Percentiles rank a stretch among this genome's conserved stretches.
Evolutionary conservation across 1,284 basidiomycete species (phyloP).

Genomic region (Sphaerobolus stellatus): DNA sequence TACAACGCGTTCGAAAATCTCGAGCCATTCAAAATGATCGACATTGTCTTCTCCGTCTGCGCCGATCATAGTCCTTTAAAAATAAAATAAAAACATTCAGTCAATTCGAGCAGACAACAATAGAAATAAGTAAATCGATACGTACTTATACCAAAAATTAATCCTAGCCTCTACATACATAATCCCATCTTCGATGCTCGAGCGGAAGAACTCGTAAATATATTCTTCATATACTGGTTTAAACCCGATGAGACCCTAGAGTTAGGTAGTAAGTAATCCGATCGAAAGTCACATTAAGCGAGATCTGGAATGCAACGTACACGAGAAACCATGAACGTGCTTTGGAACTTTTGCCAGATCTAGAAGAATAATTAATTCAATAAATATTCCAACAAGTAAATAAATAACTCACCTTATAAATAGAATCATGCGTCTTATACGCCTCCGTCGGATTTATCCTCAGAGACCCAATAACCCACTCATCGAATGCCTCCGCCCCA

Average conservation of each 20-base stretch:
- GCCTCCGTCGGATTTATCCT: constrained; percentile 68
- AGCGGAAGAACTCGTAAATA: constrained; percentile 58
- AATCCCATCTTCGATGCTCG: constrained; percentile 70
- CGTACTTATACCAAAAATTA: constrained; percentile 57
- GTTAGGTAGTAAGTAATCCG: neutral
- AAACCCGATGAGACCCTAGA: neutral
- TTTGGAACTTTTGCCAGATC: constrained; percentile 79
- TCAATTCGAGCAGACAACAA: neutral
- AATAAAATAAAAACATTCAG: too few species aligned
- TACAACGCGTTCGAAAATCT: constrained; percentile 54
- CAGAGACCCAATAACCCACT: constrained; percentile 56
- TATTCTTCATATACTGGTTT: constrained; percentile 50
- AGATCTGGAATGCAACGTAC: too few species aligned
- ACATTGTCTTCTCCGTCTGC: constrained; percentile 53
- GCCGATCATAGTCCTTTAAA: constrained; percentile 46
- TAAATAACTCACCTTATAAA: constrained; percentile 59
- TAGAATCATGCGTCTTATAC: constrained; percentile 67
- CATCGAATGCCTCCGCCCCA: constrained; percentile 57
- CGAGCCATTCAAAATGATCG: constrained; percentile 62
- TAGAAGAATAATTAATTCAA: constrained; percentile 25
- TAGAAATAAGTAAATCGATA: constrained; percentile 28
- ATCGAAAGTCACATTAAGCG: too few species aligned
- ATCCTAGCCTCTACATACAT: constrained; percentile 71
- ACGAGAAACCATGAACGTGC: too few species aligned
- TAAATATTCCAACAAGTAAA: neutral